Evolutionary conservation across 257 asterid species (phyloP).

Genomic region (Gentiana straminea): DNA sequence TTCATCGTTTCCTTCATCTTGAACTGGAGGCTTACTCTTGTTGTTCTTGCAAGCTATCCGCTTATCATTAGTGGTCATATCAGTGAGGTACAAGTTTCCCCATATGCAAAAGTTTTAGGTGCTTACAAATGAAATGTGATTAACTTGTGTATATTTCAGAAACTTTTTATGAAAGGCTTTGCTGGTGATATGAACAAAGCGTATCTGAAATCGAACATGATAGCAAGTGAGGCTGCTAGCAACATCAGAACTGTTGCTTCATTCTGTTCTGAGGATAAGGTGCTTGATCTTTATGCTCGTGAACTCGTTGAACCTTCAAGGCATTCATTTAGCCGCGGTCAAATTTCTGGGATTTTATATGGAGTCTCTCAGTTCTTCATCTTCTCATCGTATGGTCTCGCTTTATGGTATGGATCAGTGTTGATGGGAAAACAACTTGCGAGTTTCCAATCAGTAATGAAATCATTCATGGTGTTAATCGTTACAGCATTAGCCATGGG

Average conservation of each 20-base stretch:
- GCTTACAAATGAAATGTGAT: background rate
- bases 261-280: slow-evolving; percentile 85
- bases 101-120: background rate
- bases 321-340: slow-evolving; percentile 79
- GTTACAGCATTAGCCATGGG: slow-evolving; percentile 96
- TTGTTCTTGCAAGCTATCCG: slow-evolving; percentile 84
- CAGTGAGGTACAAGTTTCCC: slow-evolving; percentile 56
- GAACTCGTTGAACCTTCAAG: slow-evolving; percentile 78
- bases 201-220: slow-evolving; percentile 95
- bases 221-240: slow-evolving; percentile 97
- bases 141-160: slow-evolving; percentile 40
- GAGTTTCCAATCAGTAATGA: slow-evolving; percentile 77
- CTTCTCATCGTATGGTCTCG: slow-evolving; percentile 88
- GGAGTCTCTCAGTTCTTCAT: slow-evolving; percentile 95
- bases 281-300: slow-evolving; percentile 52
- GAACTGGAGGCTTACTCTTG: slow-evolving; percentile 97
- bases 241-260: slow-evolving; percentile 93
- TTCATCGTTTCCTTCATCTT: slow-evolving; percentile 80
- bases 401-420: slow-evolving; percentile 90
- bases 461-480: slow-evolving; percentile 80
- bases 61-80: slow-evolving; percentile 84
- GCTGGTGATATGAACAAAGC: slow-evolving; percentile 87
- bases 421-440: slow-evolving; percentile 80
- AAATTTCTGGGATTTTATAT: slow-evolving; percentile 79
- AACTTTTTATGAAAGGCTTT: slow-evolving; percentile 89